Percentiles rank a stretch among this genome's conserved stretches.
Evolutionary conservation across 192 early-diverging fungal genomes (phyloP).

Genomic region (Bifiguratus adelaidae): DNA sequence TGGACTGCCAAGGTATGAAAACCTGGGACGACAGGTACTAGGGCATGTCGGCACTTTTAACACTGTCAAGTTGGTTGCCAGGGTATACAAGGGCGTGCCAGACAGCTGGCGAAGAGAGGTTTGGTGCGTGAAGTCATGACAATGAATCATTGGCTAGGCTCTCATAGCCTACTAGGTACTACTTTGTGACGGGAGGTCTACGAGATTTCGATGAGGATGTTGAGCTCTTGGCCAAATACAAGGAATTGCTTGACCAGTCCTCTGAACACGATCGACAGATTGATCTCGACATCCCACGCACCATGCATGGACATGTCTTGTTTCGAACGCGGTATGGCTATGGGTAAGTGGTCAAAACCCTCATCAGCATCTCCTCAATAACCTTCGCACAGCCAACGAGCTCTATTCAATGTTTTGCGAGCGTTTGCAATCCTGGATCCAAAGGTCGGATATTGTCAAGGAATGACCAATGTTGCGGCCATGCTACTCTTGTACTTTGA

Average conservation of each 20-base stretch:
- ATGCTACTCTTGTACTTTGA: slow-evolving; percentile 61
- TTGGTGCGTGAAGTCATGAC: slow-evolving; percentile 20
- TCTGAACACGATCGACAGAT: slow-evolving; percentile 40
- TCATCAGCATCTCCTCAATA: background rate
- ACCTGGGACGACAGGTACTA: background rate
- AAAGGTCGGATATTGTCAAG: slow-evolving; percentile 83
- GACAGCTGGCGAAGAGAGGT: slow-evolving; percentile 43
- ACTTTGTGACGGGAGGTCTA: background rate
- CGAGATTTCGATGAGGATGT: background rate
- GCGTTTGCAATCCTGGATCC: slow-evolving; percentile 68
- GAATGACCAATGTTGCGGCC: slow-evolving; percentile 71
- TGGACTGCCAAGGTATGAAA: slow-evolving; percentile 13
- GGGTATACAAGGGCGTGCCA: slow-evolving; percentile 47
- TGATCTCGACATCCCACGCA: slow-evolving; percentile 47
- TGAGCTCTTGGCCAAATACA: background rate
- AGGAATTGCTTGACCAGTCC: slow-evolving; percentile 20
- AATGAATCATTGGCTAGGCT: background rate
- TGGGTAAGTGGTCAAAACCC: slow-evolving; percentile 22
- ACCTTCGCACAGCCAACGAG: slow-evolving; percentile 44
- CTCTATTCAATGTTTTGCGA: slow-evolving; percentile 68
- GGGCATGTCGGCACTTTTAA: background rate
- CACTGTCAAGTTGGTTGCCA: slow-evolving; percentile 21
- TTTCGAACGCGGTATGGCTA: slow-evolving; percentile 44
- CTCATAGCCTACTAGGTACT: slow-evolving; percentile 3
- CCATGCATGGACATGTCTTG: slow-evolving; percentile 47